Evolutionary conservation across 352 stramenopile genomes (phyloP).

Genomic region (Phytophthora citrophthora): DNA sequence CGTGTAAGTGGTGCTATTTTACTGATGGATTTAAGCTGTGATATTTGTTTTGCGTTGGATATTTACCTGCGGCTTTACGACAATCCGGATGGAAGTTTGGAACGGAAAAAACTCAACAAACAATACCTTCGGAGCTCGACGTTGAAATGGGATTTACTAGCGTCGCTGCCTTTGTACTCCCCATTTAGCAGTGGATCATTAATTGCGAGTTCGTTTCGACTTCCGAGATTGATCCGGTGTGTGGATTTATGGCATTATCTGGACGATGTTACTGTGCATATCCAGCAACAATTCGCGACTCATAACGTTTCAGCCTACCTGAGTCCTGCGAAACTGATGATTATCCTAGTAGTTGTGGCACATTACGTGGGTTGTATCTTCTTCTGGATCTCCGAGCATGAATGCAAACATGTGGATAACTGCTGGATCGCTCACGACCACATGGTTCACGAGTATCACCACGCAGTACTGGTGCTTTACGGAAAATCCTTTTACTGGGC

Average conservation of each 20-base stretch:
- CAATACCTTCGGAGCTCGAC: conserved; percentile 45
- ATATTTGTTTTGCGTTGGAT: conserved; percentile 51
- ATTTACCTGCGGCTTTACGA: conserved; percentile 74
- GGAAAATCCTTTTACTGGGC: conserved; percentile 78
- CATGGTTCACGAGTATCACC: conserved; percentile 64
- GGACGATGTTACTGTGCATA: conserved; percentile 55
- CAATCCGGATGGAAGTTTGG: conserved; percentile 47
- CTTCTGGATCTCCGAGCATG: conserved; percentile 65
- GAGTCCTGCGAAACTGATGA: conserved; percentile 58
- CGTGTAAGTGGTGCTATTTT: conserved; percentile 24
- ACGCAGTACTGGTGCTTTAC: conserved; percentile 55
- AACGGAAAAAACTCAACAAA: conserved; percentile 36
- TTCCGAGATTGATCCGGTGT: conserved; percentile 56
- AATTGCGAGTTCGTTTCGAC: conserved; percentile 43
- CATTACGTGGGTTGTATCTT: conserved; percentile 76
- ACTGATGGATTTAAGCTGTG: conserved; percentile 39
- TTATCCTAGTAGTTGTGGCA: conserved; percentile 63
- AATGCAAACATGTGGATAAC: conserved; percentile 50
- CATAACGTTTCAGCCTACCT: conserved; percentile 66
- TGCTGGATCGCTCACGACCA: conserved; percentile 75
- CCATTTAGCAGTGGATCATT: conserved; percentile 45
- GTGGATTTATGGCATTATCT: conserved; percentile 43
- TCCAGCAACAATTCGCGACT: conserved; percentile 36
- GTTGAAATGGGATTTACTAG: conserved; percentile 52
- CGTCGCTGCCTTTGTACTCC: conserved; percentile 60